Conservation (phyloP, 2,329 filamentous ascomycete species). For the Aspergillus sclerotialis region DNA sequence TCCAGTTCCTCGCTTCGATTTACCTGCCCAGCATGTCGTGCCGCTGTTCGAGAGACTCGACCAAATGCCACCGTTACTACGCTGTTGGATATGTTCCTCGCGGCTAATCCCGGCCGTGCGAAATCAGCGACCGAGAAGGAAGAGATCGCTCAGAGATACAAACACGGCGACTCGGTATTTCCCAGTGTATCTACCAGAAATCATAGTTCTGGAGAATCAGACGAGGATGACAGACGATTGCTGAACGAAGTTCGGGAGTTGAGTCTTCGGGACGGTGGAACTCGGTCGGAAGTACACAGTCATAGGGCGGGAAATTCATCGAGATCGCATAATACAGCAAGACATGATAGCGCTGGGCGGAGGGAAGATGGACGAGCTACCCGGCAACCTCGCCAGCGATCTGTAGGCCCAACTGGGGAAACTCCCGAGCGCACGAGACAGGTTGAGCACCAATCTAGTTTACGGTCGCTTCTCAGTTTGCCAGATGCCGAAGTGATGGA, state of each 20-base stretch:
- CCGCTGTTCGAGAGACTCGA: conserved; percentile 74
- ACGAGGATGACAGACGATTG: conserved; percentile 62
- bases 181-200: conserved; percentile 47
- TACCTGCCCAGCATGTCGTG: conserved; percentile 90
- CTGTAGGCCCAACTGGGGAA: conserved; percentile 10
- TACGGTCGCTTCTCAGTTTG: conserved; percentile 75
- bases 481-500: conserved; percentile 74
- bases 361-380: conserved; percentile 32
- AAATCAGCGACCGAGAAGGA: conserved; percentile 66
- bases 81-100: conserved; percentile 78
- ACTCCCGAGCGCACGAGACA: conserved; percentile 44
- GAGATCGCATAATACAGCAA: conserved; percentile 23
- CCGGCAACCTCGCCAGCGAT: conserved; percentile 18
- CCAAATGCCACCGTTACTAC: conserved; percentile 89
- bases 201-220: conserved; percentile 24
- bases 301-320: conserved; percentile 18
- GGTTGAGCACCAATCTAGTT: conserved; percentile 82
- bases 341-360: conserved; percentile 31
- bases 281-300: conserved; percentile 19
- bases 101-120: conserved; percentile 68
- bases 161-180: conserved; percentile 72
- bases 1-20: conserved; percentile 51
- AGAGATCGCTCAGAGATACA: conserved; percentile 70
- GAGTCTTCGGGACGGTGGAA: conserved; percentile 52
- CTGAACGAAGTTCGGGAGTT: conserved; percentile 65